These are phyloP conservation scores for Solanum verrucosum DNA, from an alignment of 257 asterid genomes.

Conservation along the genomic window DNA sequence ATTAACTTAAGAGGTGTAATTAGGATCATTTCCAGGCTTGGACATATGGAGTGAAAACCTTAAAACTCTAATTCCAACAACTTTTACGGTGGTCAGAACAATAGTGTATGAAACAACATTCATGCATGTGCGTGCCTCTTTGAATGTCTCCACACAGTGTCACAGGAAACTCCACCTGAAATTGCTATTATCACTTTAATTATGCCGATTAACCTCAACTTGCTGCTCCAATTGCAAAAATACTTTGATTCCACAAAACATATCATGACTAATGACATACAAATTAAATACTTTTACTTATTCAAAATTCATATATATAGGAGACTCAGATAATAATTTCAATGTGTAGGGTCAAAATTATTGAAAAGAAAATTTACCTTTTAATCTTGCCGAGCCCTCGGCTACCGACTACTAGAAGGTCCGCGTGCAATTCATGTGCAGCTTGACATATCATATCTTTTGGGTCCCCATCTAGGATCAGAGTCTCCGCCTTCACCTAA, in stretches of 20 bases:
- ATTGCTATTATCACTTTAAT: not conserved
- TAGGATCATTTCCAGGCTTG: not conserved
- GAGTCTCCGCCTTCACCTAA: conserved; percentile 27
- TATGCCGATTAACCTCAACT: not conserved
- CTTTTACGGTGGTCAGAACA: not conserved
- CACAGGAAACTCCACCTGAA: not conserved
- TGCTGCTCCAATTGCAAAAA: not conserved
- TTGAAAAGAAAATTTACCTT: conserved; percentile 16
- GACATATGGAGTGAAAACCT: not conserved
- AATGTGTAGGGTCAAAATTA: not conserved
- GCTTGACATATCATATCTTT: conserved; percentile 43
- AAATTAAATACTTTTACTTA: too few relatives aligned
- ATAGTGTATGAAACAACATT: not conserved
- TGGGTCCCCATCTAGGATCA: conserved; percentile 37
- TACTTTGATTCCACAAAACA: not conserved
- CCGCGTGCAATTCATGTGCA: conserved; percentile 25
- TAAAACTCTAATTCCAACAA: not conserved
- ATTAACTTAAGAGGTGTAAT: too few relatives aligned
- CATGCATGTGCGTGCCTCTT: not conserved
- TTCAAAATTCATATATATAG: not conserved
- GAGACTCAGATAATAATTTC: not conserved
- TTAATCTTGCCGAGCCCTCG: conserved; percentile 55
- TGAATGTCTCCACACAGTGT: not conserved
- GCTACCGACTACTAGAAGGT: conserved; percentile 45
- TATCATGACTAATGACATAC: not conserved